Percentiles rank a stretch among this genome's conserved stretches.
Evolutionary conservation across 192 early-diverging fungal genomes (phyloP).

Genomic region (Oehlia diaphana): DNA sequence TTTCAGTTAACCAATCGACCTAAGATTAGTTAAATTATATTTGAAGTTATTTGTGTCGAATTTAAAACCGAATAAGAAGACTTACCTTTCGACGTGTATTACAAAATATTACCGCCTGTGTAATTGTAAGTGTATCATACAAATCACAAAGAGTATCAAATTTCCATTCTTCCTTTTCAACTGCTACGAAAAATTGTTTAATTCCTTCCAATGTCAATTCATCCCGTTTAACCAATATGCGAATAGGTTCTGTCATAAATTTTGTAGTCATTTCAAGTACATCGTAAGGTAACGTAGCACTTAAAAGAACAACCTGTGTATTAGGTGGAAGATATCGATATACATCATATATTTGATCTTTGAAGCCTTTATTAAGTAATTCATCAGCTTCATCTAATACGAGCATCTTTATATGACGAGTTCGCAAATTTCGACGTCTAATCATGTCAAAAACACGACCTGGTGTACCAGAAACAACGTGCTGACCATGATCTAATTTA

Average conservation of each 20-base stretch:
- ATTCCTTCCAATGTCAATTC: slow-evolving; percentile 98
- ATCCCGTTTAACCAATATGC: slow-evolving; percentile 97
- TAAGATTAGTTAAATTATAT: slow-evolving; percentile 12
- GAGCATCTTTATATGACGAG: slow-evolving; percentile 90
- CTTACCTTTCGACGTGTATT: slow-evolving; percentile 89
- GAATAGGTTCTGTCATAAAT: slow-evolving; percentile 96
- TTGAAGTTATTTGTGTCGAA: neutral
- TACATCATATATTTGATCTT: slow-evolving; percentile 95
- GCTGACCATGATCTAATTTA: slow-evolving; percentile 88
- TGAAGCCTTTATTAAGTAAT: slow-evolving; percentile 91
- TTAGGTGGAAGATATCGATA: slow-evolving; percentile 89
- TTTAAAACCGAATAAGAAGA: neutral
- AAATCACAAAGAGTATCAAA: slow-evolving; percentile 97
- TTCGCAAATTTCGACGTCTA: slow-evolving; percentile 76
- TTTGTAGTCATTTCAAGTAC: slow-evolving; percentile 96
- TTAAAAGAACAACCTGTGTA: slow-evolving; percentile 91
- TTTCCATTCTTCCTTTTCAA: slow-evolving; percentile 98
- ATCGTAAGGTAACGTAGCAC: slow-evolving; percentile 92
- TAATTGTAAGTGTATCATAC: slow-evolving; percentile 95
- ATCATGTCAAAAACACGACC: slow-evolving; percentile 99
- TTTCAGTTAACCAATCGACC: slow-evolving; percentile 96
- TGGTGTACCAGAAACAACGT: slow-evolving; percentile 94
- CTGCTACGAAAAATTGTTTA: slow-evolving; percentile 98
- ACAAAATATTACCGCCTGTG: slow-evolving; percentile 99
- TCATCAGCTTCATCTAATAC: slow-evolving; percentile 98